Evolutionary conservation across 2,329 filamentous ascomycete genomes (phyloP), one percentile per base, ranked within the genome.

Genomic region (Pseudogymnoascus verrucosus): DNA sequence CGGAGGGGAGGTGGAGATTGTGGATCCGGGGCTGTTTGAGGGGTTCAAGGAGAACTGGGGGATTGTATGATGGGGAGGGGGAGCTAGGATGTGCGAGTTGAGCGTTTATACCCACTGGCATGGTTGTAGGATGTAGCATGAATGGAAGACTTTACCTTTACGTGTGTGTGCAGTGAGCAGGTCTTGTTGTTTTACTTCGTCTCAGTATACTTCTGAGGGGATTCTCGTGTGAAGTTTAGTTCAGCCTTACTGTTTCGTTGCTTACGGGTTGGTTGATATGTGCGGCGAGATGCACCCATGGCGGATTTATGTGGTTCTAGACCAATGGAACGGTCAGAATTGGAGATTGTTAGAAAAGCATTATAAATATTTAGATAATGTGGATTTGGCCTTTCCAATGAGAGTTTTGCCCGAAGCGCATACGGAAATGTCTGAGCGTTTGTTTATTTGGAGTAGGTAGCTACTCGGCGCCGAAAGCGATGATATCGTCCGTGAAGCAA

Each of bases 1-100:
- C 8, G 70, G 70, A 3, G 66, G 67, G 12, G 67, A 71, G 42
- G 69, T 73, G 1, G 68, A 71, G 63, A 74, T 74, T 66, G 68
- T 71, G 19, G 66, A 69, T 37, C 66, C 68, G 1, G 69, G 70
- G 37, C 68, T 69, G 0, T 74, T 71, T 65, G 72, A 73, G 23
- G 69, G 66, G 5, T 71, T 74, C 31, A 71, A 67, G 51, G 69
- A 64, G 8, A 65, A 65, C 21, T 67, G 72, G 62, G 73, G 72
- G 2, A 57, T 57, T 16, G 47, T 57, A 19, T 57, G 47, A 57
- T 57, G 47, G 73, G 16, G 70, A 65, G 10, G 44, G 68, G 64
- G 68, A 63, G 66, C 21, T 66, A 71, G 61, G 72, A 54, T 54
- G 47, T 54, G 47, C 47, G 47, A 28, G 47, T 31, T 31, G n/a